Percentiles rank a stretch among this genome's conserved stretches.
Conservation (phyloP, 441 rosid species). For the Pelargonium australe region DNA sequence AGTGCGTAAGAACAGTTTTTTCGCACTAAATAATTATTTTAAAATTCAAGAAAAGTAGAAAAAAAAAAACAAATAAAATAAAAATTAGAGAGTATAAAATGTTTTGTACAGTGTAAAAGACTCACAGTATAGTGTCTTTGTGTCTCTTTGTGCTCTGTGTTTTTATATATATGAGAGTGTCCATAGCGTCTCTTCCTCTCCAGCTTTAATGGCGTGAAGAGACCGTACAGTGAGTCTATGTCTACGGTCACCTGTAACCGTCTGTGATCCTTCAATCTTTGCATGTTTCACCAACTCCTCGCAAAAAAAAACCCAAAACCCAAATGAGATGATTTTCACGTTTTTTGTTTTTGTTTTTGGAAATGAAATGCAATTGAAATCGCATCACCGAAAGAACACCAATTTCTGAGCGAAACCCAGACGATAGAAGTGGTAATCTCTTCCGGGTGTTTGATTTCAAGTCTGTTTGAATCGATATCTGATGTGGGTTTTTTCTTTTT, state of each 20-base stretch:
- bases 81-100: neutral
- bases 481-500: conserved; percentile 14
- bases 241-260: conserved; percentile 21
- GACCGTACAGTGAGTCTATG: conserved; percentile 15
- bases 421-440: conserved; percentile 17
- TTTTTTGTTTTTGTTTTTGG: neutral
- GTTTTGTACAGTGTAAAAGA: neutral
- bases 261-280: conserved; percentile 25
- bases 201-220: conserved; percentile 28
- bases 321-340: conserved; percentile 11
- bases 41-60: neutral
- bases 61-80: neutral
- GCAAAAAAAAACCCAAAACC: conserved; percentile 18
- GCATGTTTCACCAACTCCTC: conserved; percentile 27
- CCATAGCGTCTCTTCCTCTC: conserved; percentile 20
- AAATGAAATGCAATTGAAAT: conserved; percentile 12
- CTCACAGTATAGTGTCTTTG: conserved; percentile 9
- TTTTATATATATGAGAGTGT: neutral
- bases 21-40: neutral
- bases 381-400: conserved; percentile 11
- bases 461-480: conserved; percentile 16
- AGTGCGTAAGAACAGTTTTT: neutral
- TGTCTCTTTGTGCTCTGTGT: conserved; percentile 9
- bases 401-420: conserved; percentile 17
- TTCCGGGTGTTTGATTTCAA: conserved; percentile 18